Evolutionary conservation across 2,329 filamentous ascomycete genomes (phyloP).

Genomic region (Stemphylium beticola): DNA sequence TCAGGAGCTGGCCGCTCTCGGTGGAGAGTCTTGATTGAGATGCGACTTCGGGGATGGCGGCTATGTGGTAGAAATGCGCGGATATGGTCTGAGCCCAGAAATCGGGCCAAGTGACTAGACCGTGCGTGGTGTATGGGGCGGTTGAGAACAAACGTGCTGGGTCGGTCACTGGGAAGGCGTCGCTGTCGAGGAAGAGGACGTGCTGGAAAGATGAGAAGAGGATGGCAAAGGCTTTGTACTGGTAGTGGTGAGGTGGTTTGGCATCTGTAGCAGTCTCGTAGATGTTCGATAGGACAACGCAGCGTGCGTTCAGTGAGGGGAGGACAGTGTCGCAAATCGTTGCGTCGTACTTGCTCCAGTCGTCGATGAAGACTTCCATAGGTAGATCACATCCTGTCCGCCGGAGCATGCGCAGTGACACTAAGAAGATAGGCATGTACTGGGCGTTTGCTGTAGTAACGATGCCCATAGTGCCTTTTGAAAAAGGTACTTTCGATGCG

Average conservation of each 20-base stretch:
- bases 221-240: conserved; percentile 64
- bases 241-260: conserved; percentile 46
- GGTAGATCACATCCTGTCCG: conserved; percentile 58
- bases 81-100: conserved; percentile 56
- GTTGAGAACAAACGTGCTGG: conserved; percentile 57
- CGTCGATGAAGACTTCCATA: conserved; percentile 53
- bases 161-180: conserved; percentile 59
- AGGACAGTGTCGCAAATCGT: conserved; percentile 49
- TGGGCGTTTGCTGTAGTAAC: conserved; percentile 58
- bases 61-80: conserved; percentile 55
- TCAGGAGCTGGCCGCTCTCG: conserved; percentile 58
- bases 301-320: conserved; percentile 49
- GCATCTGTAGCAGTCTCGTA: conserved; percentile 22
- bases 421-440: conserved; percentile 59
- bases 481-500: conserved; percentile 43
- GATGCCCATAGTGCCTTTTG: conserved; percentile 54
- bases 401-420: conserved; percentile 60
- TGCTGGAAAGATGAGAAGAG: conserved; percentile 66
- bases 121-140: conserved; percentile 59
- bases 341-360: conserved; percentile 46
- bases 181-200: conserved; percentile 65
- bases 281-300: conserved; percentile 42
- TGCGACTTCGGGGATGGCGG: conserved; percentile 42
- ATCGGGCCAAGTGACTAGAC: conserved; percentile 65
- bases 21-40: conserved; percentile 47